Evolutionary conservation across 2,329 filamentous ascomycete species (phyloP).

Genomic region (Arthrobotrys sinensis): DNA sequence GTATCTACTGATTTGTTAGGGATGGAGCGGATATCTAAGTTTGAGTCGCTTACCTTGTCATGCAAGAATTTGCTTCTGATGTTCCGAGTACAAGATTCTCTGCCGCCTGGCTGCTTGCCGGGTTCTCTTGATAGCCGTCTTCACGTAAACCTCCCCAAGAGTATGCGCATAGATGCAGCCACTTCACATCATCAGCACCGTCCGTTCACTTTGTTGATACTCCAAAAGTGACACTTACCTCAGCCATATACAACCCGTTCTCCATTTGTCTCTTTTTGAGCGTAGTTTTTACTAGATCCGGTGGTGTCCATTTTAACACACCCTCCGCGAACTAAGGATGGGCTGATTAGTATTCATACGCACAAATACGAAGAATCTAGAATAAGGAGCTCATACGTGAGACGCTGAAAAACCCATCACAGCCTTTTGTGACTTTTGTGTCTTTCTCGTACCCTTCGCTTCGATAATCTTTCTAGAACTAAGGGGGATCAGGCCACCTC

Average conservation of each 20-base stretch:
- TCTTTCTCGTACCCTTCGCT: constrained; percentile 12
- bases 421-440: constrained; percentile 16
- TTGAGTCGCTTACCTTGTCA: constrained; percentile 19
- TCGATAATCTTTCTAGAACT: constrained; percentile 2
- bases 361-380: neutral
- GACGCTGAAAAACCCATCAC: constrained; percentile 20
- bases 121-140: neutral
- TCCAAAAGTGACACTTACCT: constrained; percentile 20
- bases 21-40: neutral
- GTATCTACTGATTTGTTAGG: constrained; percentile 23
- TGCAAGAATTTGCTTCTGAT: constrained; percentile 37
- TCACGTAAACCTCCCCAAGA: constrained; percentile 24
- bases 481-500: neutral
- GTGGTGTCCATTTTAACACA: no score
- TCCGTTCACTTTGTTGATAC: neutral
- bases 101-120: no score
- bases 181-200: constrained; percentile 4
- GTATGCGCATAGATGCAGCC: constrained; percentile 29
- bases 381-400: neutral
- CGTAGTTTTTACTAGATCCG: no score
- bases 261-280: neutral
- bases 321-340: no score
- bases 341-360: no score
- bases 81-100: constrained; percentile 35
- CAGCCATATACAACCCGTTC: constrained; percentile 24